Conservation (phyloP, 1,139 yeast species). For the Kluyveromyces sp. region DNA sequence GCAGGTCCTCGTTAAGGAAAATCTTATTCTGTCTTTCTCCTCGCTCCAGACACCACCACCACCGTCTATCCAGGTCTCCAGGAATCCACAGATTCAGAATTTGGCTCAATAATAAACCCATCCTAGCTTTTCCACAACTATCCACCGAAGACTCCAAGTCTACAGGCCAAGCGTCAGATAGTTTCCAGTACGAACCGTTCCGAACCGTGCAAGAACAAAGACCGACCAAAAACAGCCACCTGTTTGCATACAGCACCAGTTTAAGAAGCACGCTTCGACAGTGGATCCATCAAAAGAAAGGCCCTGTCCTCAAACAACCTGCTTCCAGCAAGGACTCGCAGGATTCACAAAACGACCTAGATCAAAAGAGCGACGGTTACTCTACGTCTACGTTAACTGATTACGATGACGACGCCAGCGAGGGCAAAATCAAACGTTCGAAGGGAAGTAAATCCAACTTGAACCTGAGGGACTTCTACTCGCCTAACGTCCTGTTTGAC, state of each 20-base stretch:
- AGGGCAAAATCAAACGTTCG: too few relatives aligned
- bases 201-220: not conserved
- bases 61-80: not conserved
- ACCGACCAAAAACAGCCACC: not conserved
- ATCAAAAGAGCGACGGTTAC: too few relatives aligned
- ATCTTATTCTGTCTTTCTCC: not conserved
- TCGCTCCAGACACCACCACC: not conserved
- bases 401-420: too few relatives aligned
- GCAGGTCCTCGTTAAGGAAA: not conserved
- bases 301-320: not conserved
- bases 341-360: too few relatives aligned
- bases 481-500: too few relatives aligned
- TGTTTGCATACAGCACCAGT: not conserved
- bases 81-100: slow-evolving; percentile 6
- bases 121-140: not conserved
- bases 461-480: too few relatives aligned
- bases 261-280: not conserved
- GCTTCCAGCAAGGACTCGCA: not conserved
- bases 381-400: too few relatives aligned
- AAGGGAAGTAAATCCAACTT: too few relatives aligned
- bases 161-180: not conserved
- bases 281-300: not conserved
- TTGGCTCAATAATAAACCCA: slow-evolving; percentile 6
- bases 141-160: too few relatives aligned
- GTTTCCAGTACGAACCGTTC: not conserved